A percentile compares a stretch with the other conserved stretches of the same genome.
Evolutionary conservation across 805 yeast species (phyloP).

Genomic region (Kuraishia hungarica): DNA sequence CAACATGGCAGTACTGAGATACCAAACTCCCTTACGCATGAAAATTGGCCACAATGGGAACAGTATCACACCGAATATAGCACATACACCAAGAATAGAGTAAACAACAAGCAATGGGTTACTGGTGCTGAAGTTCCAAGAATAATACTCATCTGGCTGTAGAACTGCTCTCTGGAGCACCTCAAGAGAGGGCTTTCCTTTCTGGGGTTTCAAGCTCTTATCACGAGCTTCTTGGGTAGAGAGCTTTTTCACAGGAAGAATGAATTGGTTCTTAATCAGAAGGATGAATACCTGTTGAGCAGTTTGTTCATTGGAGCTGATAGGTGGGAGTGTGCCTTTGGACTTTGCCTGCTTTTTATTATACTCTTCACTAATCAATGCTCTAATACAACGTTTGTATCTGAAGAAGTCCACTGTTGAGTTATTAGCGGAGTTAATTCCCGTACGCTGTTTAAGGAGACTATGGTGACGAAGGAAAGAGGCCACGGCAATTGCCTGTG

Average conservation of each 20-base stretch:
- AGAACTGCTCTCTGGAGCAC: conserved; percentile 50
- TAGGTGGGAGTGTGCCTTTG: conserved; percentile 23
- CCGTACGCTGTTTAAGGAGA: conserved; percentile 73
- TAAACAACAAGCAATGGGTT: conserved; percentile 55
- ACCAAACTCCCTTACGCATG: conserved; percentile 90
- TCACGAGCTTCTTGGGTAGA: conserved; percentile 59
- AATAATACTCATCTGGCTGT: conserved; percentile 62
- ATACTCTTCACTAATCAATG: conserved; percentile 68
- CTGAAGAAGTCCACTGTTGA: conserved; percentile 77
- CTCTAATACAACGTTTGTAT: conserved; percentile 75
- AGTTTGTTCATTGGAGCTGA: conserved; percentile 37
- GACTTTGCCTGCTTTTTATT: conserved; percentile 37
- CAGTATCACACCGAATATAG: conserved; percentile 53
- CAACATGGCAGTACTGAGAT: conserved; percentile 67
- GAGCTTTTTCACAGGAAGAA: conserved; percentile 70
- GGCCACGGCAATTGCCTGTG: conserved; percentile 63
- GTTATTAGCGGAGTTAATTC: conserved; percentile 51
- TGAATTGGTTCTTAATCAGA: conserved; percentile 64
- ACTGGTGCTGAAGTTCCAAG: conserved; percentile 75
- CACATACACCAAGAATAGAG: conserved; percentile 58
- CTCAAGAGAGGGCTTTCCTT: conserved; percentile 51
- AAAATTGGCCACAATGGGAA: conserved; percentile 95
- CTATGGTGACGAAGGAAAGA: conserved; percentile 56
- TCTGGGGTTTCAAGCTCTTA: conserved; percentile 54
- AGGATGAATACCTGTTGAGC: conserved; percentile 57